Percentiles rank a stretch among this genome's conserved stretches.
phyloP scores from a whole-genome alignment of 441 rosid species.

The Pelargonium australe region DNA sequence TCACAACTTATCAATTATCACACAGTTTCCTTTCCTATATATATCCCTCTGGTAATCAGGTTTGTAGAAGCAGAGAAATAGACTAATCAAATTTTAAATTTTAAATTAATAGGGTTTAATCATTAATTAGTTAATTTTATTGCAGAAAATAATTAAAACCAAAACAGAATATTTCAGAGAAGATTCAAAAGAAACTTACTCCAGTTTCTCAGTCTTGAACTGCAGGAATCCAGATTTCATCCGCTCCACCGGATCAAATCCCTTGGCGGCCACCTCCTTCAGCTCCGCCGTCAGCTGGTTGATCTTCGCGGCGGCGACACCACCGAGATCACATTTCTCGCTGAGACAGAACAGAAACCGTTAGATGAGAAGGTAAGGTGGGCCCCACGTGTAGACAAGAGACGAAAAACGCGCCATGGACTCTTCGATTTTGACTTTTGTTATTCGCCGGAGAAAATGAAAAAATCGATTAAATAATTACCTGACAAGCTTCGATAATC shows the following conservation, averaged over 20 bases:
- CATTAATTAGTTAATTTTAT: background rate
- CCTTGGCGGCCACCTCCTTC: background rate
- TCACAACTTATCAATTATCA: background rate
- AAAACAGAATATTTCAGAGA: background rate
- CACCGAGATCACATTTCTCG: background rate
- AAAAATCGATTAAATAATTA: background rate
- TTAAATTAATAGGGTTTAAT: no score
- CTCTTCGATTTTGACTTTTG: no score
- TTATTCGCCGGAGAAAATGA: no score
- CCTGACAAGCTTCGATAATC: conserved; percentile 6
- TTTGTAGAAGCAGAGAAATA: background rate
- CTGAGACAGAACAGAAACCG: background rate
- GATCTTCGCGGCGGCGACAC: conserved; percentile 2
- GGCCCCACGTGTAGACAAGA: no score
- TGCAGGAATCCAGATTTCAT: conserved; percentile 65
- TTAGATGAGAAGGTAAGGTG: no score
- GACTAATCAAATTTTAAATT: background rate
- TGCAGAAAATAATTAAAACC: background rate
- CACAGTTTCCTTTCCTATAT: background rate
- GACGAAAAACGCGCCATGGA: no score
- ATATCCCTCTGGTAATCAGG: background rate
- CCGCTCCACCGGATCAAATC: conserved; percentile 23
- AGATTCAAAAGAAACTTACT: conserved; percentile 42
- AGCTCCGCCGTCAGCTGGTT: conserved; percentile 2
- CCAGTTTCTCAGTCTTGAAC: conserved; percentile 89